phyloP scores from a whole-genome alignment of 495 filamentous ascomycete species.

The Venustampulla echinocandica region DNA sequence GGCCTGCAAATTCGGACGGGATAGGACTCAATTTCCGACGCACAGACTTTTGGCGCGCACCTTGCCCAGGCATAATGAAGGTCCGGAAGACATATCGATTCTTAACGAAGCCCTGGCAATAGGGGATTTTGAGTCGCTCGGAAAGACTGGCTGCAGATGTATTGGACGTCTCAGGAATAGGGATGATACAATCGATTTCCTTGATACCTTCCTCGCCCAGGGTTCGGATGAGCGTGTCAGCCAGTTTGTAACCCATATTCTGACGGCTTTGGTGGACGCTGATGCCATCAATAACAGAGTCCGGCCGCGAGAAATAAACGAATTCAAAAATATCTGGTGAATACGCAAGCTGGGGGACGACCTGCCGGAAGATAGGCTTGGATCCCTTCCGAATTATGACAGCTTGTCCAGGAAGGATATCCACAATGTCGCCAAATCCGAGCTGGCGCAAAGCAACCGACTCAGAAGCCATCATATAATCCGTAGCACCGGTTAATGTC shows the following conservation, averaged over 20 bases:
- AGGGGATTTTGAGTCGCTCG: constrained; percentile 66
- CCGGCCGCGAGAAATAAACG: constrained; percentile 78
- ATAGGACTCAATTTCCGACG: constrained; percentile 76
- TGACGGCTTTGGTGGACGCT: constrained; percentile 81
- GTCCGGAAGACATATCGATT: constrained; percentile 95
- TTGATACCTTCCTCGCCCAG: constrained; percentile 68
- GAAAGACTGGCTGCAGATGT: constrained; percentile 78
- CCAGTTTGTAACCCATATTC: constrained; percentile 86
- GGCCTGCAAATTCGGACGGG: constrained; percentile 74
- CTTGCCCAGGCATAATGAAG: constrained; percentile 91
- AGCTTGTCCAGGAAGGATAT: constrained; percentile 86
- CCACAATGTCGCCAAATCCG: constrained; percentile 70
- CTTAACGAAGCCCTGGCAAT: constrained; percentile 82
- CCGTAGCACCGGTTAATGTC: constrained; percentile 55
- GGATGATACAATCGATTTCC: constrained; percentile 86
- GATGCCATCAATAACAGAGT: constrained; percentile 88
- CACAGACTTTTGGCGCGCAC: constrained; percentile 70
- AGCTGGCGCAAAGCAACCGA: constrained; percentile 84
- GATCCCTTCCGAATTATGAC: constrained; percentile 86
- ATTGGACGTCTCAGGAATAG: constrained; percentile 80
- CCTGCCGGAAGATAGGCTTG: constrained; percentile 67
- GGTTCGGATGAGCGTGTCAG: constrained; percentile 62
- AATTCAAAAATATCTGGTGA: constrained; percentile 95
- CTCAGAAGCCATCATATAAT: constrained; percentile 99
- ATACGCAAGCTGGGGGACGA: constrained; percentile 62